Evolutionary conservation across 1,284 basidiomycete genomes (phyloP), one percentile per base, ranked within the genome.

Genomic region (Melampsora larici-populina): DNA sequence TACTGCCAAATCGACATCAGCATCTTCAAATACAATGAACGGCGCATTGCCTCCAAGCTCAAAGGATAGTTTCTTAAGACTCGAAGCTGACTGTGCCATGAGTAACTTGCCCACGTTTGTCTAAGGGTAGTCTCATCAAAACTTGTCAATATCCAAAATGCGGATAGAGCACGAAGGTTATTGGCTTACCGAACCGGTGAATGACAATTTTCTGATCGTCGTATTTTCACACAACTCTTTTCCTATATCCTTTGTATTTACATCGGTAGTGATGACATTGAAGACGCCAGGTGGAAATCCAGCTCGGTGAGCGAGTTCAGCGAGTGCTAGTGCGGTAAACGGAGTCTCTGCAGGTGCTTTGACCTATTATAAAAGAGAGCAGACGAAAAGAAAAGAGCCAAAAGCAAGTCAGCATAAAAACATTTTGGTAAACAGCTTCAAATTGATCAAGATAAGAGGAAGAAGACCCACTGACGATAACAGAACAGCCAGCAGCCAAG

Each of bases 271-370:
- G 63, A 99, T 89, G 75, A 97, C 88, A 84, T 99, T 98, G 84
- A 99, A 90, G 63, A 98, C 95, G 70, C 97, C 97, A 72, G 92
- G 89, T 17, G 97, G 96, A 66, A 99, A 87, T 62, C 95, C 96
- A 15, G 95, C 96, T 78, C 93, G 90, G 68, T 88, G 87, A 21
- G 90, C 89, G 36, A 97, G 88, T 85, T 95, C 92, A 8, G 89
- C 90, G 21, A 97, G 86, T 4, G 96, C 97, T 26, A 99, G 88
- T 21, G 91, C 90, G 49, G 94, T 94, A 85, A 93, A 97, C 0
- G 97, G 97, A 0, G 97, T 95, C 85, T 99, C 96, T 0, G 94
- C 89, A 1, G 97, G 91, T 2, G 95, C 94, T 83, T 99, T 99
- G 85, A 98, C 90, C 74, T 76, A 40, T 21, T 1, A 48, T 31